Percentiles rank a stretch among this genome's conserved stretches.
These are phyloP conservation scores for Euphrasia arctica DNA, from an alignment of 305 asterid species.

Conservation along the genomic window DNA sequence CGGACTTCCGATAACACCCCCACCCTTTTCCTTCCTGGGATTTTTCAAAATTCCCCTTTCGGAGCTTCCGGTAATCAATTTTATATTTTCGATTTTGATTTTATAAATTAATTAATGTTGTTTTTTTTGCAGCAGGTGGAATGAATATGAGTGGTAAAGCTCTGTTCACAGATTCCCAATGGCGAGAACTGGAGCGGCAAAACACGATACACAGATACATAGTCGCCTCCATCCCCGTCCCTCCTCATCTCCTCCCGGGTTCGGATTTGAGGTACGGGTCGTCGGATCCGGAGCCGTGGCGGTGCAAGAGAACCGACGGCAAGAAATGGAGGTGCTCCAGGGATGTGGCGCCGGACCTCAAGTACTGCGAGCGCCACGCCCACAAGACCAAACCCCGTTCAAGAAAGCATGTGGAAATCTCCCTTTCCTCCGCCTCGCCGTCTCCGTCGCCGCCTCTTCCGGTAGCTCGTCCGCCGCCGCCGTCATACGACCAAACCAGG, in stretches of 20 bases:
- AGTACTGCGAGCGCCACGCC: slow-evolving; percentile 82
- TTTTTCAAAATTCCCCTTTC: slow-evolving; percentile 14
- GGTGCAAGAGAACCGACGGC: slow-evolving; percentile 79
- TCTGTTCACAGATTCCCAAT: slow-evolving; percentile 55
- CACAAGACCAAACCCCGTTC: slow-evolving; percentile 76
- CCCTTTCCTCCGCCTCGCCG: slow-evolving; percentile 12
- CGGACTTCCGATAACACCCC: slow-evolving; percentile 17
- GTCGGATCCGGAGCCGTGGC: slow-evolving; percentile 79
- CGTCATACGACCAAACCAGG: slow-evolving; percentile 48
- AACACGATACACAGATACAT: slow-evolving; percentile 54
- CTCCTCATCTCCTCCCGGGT: slow-evolving; percentile 52
- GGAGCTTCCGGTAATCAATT: slow-evolving; percentile 28
- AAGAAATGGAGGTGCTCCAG: slow-evolving; percentile 83
- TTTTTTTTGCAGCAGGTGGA: neutral
- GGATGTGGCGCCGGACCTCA: slow-evolving; percentile 62
- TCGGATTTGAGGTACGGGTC: slow-evolving; percentile 39
- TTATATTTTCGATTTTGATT: too few species aligned
- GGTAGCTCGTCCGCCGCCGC: slow-evolving; percentile 20
- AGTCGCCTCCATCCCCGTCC: slow-evolving; percentile 51
- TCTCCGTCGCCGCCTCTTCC: too few species aligned
- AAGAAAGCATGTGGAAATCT: slow-evolving; percentile 87
- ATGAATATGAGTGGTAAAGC: slow-evolving; percentile 27
- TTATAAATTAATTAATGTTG: neutral
- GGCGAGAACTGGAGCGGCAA: slow-evolving; percentile 73
- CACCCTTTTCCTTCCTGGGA: neutral